Conservation (phyloP, 2,329 filamentous ascomycete species). For the Kalaharituber pfeilii region DNA sequence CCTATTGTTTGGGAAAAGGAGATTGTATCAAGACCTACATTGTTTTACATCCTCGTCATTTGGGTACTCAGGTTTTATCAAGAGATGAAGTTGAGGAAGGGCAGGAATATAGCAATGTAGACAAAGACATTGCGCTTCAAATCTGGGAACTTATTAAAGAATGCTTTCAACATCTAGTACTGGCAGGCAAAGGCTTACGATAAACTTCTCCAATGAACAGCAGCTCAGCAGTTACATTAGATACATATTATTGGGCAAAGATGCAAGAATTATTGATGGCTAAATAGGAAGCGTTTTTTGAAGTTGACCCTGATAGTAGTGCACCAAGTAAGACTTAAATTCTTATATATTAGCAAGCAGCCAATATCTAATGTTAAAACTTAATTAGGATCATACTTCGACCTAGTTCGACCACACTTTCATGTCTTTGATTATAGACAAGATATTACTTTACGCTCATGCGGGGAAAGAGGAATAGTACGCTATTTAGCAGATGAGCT, state of each 20-base stretch:
- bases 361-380: too few relatives aligned
- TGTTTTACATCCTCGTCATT: neutral
- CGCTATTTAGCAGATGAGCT: neutral
- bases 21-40: neutral
- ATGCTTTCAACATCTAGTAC: neutral
- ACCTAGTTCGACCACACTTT: neutral
- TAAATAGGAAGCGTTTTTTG: neutral
- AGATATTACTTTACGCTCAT: neutral
- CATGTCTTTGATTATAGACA: neutral
- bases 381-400: neutral
- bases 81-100: neutral
- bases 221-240: neutral
- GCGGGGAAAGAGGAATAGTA: neutral
- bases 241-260: neutral
- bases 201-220: neutral
- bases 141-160: neutral
- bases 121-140: neutral
- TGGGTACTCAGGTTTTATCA: neutral
- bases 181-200: neutral
- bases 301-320: neutral
- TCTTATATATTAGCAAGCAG: too few relatives aligned
- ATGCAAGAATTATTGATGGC: neutral
- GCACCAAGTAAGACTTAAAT: too few relatives aligned
- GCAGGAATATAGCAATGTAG: neutral
- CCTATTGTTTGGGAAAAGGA: neutral